These are phyloP conservation scores for Hordeum marinum DNA, from an alignment of 176 grass and related monocot genomes.

Conservation along the genomic window DNA sequence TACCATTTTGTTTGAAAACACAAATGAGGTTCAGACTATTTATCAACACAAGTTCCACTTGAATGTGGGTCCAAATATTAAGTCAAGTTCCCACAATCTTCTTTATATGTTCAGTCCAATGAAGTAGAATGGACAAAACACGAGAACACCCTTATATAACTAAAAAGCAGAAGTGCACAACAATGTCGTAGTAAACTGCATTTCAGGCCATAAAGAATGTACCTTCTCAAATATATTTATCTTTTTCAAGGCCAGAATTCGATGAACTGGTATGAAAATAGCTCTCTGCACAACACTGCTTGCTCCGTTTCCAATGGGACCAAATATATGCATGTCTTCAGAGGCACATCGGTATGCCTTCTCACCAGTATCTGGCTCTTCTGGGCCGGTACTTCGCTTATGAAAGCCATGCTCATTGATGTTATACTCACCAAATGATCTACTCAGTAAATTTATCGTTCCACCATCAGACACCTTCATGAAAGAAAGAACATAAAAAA, in stretches of 20 bases:
- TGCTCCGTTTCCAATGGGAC: slow-evolving; percentile 80
- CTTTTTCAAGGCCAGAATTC: slow-evolving; percentile 84
- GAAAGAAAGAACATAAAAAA: slow-evolving; percentile 16
- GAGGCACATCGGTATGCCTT: slow-evolving; percentile 84
- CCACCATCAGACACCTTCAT: slow-evolving; percentile 77
- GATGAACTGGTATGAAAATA: slow-evolving; percentile 78
- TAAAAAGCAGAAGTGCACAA: not conserved
- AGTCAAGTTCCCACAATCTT: not conserved
- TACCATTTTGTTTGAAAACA: not conserved
- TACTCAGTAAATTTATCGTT: slow-evolving; percentile 86
- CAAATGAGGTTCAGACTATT: not conserved
- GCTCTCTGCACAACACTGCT: slow-evolving; percentile 91
- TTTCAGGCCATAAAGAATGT: not conserved
- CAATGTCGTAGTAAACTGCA: not conserved
- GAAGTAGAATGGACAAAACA: not conserved
- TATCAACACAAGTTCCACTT: not conserved
- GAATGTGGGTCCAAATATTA: not conserved
- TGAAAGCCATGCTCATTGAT: slow-evolving; percentile 91
- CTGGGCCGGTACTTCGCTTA: slow-evolving; percentile 37
- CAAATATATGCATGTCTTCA: slow-evolving; percentile 93
- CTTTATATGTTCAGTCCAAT: not conserved
- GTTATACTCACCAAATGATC: slow-evolving; percentile 85
- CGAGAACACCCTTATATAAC: no score
- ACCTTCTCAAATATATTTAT: slow-evolving; percentile 98
- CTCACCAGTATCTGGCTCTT: slow-evolving; percentile 52